Base-by-base conservation (phyloP, 768 basidiomycete species). In the Suillus decipiens region DNA sequence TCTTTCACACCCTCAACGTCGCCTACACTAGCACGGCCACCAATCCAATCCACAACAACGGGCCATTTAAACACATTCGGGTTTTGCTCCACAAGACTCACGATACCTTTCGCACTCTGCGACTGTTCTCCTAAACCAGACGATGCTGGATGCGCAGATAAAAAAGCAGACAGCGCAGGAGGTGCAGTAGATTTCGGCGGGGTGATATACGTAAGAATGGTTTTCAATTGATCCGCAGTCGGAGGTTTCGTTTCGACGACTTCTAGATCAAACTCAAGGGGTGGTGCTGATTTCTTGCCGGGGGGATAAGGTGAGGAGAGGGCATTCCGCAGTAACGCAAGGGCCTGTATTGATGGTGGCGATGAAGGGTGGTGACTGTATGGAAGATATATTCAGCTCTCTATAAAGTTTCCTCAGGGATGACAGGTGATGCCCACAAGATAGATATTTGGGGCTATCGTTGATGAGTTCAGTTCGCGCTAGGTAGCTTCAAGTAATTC, bases 31-130 rank as follows among this genome's bases (percentile, higher is more conserved):
- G 85, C 89, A 47, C 80, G 80, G 1, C 91, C 91, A 28, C 79
- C 82, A 17, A 79, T 75, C 91, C 91, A 93, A 67, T 93, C 86
- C 2, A 93, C 91, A 0, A 93, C 89, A 53, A 93, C 82, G 0
- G 91, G 91, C 90, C 89, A 93, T 64, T 86, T 90, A 67, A 92
- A 73, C 17, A 84, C 85, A 15, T 79, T 79, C 1, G 86, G 88
- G 62, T 86, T 86, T 72, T 79, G 78, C 50, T 76, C 67, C 0
- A 80, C 89, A 11, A 90, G 78, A 34, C 80, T 75, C 2, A 76
- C 76, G 10, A 92, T 76, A 9, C 74, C 82, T 6, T 80, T 73
- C 0, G 82, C 67, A 33, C 74, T 82, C 8, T 84, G 77, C 0
- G 81, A 75, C 63, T 69, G 72, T 14, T 77, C 77, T 2, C 73